Conservation (phyloP, 179 eudicot genomes). For the Vitellaria paradoxa region DNA sequence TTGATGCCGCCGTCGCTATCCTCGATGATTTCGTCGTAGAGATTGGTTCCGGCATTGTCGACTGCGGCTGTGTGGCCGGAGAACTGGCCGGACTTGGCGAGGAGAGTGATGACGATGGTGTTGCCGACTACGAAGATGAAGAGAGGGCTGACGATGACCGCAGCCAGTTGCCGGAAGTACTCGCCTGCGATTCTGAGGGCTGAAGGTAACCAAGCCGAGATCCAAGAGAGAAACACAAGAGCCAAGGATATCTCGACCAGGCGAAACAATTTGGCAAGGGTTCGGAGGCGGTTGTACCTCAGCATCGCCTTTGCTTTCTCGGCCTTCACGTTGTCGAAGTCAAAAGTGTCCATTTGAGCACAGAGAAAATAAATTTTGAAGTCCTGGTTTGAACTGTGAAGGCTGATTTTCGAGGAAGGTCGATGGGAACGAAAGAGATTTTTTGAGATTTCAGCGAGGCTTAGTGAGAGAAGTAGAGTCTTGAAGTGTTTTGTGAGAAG, state of each 20-base stretch:
- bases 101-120: constrained; percentile 55
- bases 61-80: constrained; percentile 12
- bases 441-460: not conserved
- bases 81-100: constrained; percentile 54
- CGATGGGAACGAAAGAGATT: not conserved
- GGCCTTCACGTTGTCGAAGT: constrained; percentile 20
- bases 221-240: constrained; percentile 44
- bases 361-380: not conserved
- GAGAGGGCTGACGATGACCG: constrained; percentile 45
- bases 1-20: not conserved
- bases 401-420: not conserved
- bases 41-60: constrained; percentile 24
- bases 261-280: constrained; percentile 47
- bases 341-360: constrained; percentile 26
- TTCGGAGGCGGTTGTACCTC: constrained; percentile 29
- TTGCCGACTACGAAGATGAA: constrained; percentile 64
- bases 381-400: not conserved
- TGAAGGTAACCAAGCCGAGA: constrained; percentile 52
- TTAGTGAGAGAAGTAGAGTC: no score
- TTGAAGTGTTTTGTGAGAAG: not conserved
- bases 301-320: constrained; percentile 32
- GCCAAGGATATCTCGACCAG: constrained; percentile 38
- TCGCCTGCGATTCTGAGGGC: constrained; percentile 56
- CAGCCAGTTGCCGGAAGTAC: constrained; percentile 32
- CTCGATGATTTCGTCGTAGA: constrained; percentile 27